Base-by-base conservation (phyloP, 495 filamentous ascomycete species). In the Lasiosphaeria hispida region DNA sequence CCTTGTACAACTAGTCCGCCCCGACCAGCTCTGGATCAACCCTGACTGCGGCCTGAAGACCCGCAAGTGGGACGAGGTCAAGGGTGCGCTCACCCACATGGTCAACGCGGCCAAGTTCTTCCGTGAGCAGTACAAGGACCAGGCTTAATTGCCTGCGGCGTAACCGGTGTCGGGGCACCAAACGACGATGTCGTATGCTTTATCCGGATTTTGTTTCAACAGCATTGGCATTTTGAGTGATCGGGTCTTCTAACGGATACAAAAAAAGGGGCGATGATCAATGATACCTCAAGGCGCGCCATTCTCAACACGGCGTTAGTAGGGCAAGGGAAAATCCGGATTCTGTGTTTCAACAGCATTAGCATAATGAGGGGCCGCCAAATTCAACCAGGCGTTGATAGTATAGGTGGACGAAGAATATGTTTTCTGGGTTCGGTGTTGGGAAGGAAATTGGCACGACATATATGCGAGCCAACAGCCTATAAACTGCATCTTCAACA, bases 31-130 rank as follows among this genome's bases (percentile, higher is more conserved):
- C 23, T 30, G 23, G 23, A 52, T 15, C n/a, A 15, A 18, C 11
- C n/a, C 36, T 59, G 94, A 98, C 79, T 98, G 94, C 70, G 94
- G 94, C 80, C 85, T 98, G 40, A 98, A 98, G 88, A 98, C 94
- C 64, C 88, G 94, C 63, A 85, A 91, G 78, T 96, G 91, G 92
- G 81, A 85, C 69, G 93, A 98, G 87, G 94, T 91, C 72, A 96
- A 95, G 85, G 88, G 87, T 67, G 88, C 91, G 57, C 80, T 97
- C 69, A 80, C 77, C 75, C 92, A 96, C 83, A 87, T 97, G 90
- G 90, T 97, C 75, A 86, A 89, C 70, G 94, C 95, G 37, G 91
- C 94, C 78, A 96, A 96, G 85, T 88, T 76, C 84, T 97, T 85
- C 91, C 94, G 94, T 71, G 74, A 85, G 72, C 88, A 97, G 85